phyloP scores from a whole-genome alignment of 306 rosid species.

The Fragaria nilgerrensis region DNA sequence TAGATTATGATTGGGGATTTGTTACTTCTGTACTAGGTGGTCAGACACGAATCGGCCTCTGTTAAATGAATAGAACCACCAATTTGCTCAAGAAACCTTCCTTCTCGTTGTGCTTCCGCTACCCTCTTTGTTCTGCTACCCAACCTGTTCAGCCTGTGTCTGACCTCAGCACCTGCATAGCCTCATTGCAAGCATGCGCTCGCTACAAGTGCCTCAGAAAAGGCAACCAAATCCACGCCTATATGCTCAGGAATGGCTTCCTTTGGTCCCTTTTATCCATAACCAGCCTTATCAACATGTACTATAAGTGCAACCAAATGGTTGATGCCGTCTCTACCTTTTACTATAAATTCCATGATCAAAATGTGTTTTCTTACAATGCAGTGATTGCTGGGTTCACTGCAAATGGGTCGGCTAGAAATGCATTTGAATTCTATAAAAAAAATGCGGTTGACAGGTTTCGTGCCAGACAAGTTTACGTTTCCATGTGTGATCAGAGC shows the following conservation, averaged over 20 bases:
- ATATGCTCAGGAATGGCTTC: slow-evolving; percentile 51
- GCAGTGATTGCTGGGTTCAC: slow-evolving; percentile 70
- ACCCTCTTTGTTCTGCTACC: slow-evolving; percentile 31
- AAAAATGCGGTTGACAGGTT: slow-evolving; percentile 51
- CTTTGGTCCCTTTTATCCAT: slow-evolving; percentile 47
- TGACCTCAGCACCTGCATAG: slow-evolving; percentile 43
- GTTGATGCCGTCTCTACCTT: slow-evolving; percentile 52
- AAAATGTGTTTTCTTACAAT: slow-evolving; percentile 69
- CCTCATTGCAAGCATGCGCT: slow-evolving; percentile 64
- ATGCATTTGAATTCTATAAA: slow-evolving; percentile 44
- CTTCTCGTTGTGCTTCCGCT: slow-evolving; percentile 24
- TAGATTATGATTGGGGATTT: slow-evolving; percentile 3
- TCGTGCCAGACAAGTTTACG: slow-evolving; percentile 63
- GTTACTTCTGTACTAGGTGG: slow-evolving; percentile 1
- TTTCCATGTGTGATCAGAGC: slow-evolving; percentile 72
- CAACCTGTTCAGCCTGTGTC: neutral
- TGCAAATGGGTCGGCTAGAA: slow-evolving; percentile 39
- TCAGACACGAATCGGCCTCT: neutral
- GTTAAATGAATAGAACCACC: slow-evolving; percentile 29
- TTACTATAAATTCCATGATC: slow-evolving; percentile 36
- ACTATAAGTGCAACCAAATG: slow-evolving; percentile 64
- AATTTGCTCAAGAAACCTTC: slow-evolving; percentile 21
- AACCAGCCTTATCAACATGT: slow-evolving; percentile 84
- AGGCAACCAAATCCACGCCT: slow-evolving; percentile 58
- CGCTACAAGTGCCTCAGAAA: slow-evolving; percentile 36